These are phyloP conservation scores for Heliosperma pusillum DNA, from an alignment of 148 eudicot genomes.

Conservation along the genomic window DNA sequence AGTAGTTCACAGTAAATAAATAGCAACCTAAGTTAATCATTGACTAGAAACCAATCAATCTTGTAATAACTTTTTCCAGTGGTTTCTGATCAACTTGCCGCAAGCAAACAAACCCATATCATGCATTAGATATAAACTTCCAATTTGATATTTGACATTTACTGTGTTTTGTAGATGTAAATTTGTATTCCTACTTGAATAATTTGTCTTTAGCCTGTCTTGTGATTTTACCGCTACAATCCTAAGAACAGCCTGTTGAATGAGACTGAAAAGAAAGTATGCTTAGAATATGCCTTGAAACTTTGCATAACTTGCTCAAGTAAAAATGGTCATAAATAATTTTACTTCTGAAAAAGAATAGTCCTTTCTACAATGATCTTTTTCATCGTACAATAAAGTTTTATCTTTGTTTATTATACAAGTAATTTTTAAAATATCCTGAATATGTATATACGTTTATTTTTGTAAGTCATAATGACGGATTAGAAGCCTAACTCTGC, in stretches of 20 bases:
- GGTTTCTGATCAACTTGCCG: slow-evolving; percentile 17
- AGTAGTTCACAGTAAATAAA: background rate
- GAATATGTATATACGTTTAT: background rate
- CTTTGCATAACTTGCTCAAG: no score
- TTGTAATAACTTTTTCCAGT: background rate
- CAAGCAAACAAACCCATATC: slow-evolving; percentile 20
- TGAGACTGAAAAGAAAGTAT: slow-evolving; percentile 16
- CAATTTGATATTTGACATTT: slow-evolving; percentile 11
- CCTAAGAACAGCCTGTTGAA: slow-evolving; percentile 14
- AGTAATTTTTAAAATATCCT: background rate
- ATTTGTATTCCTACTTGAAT: slow-evolving; percentile 19
- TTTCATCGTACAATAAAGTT: no score
- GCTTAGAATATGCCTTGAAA: no score
- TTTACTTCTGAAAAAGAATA: no score
- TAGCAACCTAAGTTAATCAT: slow-evolving; percentile 13
- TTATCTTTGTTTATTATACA: no score
- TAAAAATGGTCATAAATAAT: no score
- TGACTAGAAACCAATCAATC: background rate
- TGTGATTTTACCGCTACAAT: background rate
- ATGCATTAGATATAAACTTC: background rate
- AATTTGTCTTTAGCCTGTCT: slow-evolving; percentile 15
- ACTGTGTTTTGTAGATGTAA: slow-evolving; percentile 14
- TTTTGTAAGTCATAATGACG: background rate
- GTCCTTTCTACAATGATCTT: no score
- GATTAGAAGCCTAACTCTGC: background rate